Base-by-base conservation (phyloP, 2,329 filamentous ascomycete species). In the Lecanicillium sp. region DNA sequence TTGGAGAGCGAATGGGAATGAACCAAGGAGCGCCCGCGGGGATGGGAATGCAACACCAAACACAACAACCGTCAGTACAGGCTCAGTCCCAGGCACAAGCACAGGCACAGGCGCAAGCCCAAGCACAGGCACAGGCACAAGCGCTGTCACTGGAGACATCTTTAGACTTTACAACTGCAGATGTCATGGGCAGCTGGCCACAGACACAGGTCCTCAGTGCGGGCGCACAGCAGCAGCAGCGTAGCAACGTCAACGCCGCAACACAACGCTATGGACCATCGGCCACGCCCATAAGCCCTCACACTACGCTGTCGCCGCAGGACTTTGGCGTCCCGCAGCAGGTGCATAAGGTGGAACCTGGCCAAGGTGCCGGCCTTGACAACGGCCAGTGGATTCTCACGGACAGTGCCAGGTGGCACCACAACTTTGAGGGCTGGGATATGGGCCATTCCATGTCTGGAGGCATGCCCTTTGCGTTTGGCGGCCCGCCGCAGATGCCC, bases 361-460 rank as follows among this genome's bases (percentile, higher is more conserved):
- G 36, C 12, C 36, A 43, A 30, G 41, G 37, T 17, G 33, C 36
- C 15, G 36, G 36, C 5, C 30, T 77, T 32, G 72, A 76, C 43
- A 66, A 67, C 8, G 68, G 72, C 44, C 71, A 77, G 29, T 79
- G 72, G 71, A 73, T 76, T 47, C 54, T 78, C 15, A 74, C 66
- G 38, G 74, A 78, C 43, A 68, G 73, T 14, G 72, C 69, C 18
- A 71, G 65, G 43, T 77, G 73, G 72, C 72, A 77, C 42, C 71
- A 75, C 39, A 68, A 73, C 43, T 78, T 77, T 48, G 66, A 74
- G 39, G 56, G 63, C 3, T 78, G 74, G 74, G 67, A 64, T 25
- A 53, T 67, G 39, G 54, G 58, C 19, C 51, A 48, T 39, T 41
- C 44, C 19, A 48, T 47, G 3, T 44, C 56, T 27, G 45, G 50